These are phyloP conservation scores for Candida hispaniensis DNA, from an alignment of 805 yeast species.

Conservation along the genomic window DNA sequence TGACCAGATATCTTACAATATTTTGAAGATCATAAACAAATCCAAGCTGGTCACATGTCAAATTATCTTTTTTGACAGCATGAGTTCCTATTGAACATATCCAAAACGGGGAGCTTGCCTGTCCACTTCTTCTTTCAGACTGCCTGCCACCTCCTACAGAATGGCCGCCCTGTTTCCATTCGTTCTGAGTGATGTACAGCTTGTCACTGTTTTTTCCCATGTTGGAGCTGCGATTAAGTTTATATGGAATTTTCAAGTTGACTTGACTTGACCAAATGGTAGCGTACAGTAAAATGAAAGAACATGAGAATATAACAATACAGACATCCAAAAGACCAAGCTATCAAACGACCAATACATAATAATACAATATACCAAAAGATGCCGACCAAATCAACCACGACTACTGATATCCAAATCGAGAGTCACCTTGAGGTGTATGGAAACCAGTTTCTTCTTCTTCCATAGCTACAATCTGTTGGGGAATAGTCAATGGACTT, in stretches of 20 bases:
- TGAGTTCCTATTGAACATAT: constrained; percentile 28
- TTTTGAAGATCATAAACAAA: constrained; percentile 28
- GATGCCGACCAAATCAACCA: too few species aligned
- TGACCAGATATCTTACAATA: constrained; percentile 24
- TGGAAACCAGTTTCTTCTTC: constrained; percentile 15
- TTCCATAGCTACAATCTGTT: constrained; percentile 7
- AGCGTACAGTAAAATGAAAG: too few species aligned
- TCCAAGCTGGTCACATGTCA: constrained; percentile 25
- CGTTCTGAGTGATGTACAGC: constrained; percentile 30
- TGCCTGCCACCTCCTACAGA: constrained; percentile 25
- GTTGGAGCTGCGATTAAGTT: not conserved
- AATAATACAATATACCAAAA: too few species aligned
- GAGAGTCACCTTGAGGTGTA: constrained; percentile 15
- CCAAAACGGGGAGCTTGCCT: constrained; percentile 24
- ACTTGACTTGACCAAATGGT: too few species aligned
- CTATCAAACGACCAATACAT: too few species aligned
- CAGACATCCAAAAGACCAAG: too few species aligned
- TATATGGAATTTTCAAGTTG: too few species aligned
- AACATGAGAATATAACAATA: too few species aligned
- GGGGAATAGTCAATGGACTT: too few species aligned
- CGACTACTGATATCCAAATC: constrained; percentile 15
- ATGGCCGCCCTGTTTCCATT: constrained; percentile 27
- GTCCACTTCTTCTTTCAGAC: constrained; percentile 6
- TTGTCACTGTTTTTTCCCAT: constrained; percentile 33
- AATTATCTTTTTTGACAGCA: constrained; percentile 24